These are phyloP conservation scores for Epichloe gansuensis DNA, from an alignment of 2,329 filamentous ascomycete genomes.

Conservation along the genomic window DNA sequence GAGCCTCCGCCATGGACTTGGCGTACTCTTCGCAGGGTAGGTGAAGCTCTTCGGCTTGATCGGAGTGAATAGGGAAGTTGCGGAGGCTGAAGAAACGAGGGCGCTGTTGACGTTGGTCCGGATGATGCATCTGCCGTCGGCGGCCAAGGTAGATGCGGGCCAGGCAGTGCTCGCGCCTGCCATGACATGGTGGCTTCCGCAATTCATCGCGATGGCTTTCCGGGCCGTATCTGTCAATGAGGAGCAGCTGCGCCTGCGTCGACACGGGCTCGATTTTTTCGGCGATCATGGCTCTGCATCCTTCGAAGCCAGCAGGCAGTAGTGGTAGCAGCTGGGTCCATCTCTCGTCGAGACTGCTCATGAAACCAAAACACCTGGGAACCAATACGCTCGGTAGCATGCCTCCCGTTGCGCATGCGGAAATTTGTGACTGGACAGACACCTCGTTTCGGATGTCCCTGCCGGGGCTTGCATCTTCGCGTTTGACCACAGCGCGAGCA, in stretches of 20 bases:
- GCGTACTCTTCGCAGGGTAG: conserved; percentile 26
- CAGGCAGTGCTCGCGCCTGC: conserved; percentile 32
- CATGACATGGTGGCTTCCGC: conserved; percentile 9
- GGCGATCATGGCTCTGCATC: conserved; percentile 17
- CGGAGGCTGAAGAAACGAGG: conserved; percentile 25
- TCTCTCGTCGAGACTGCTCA: not conserved
- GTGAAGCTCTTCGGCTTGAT: conserved; percentile 33
- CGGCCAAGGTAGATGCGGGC: conserved; percentile 36
- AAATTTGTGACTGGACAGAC: conserved; percentile 1
- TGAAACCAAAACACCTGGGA: not conserved
- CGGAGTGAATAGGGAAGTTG: conserved; percentile 35
- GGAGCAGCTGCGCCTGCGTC: conserved; percentile 4
- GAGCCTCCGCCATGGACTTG: conserved; percentile 31
- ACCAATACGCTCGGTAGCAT: not conserved
- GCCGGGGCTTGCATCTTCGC: conserved; percentile 5
- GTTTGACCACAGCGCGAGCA: not conserved
- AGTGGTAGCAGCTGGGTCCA: conserved; percentile 11
- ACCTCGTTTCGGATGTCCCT: conserved; percentile 4
- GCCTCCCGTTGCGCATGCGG: not conserved
- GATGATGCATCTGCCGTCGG: conserved; percentile 5
- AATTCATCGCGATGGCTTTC: not conserved
- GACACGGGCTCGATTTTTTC: conserved; percentile 16
- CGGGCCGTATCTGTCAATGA: conserved; percentile 12
- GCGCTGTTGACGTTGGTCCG: not conserved
- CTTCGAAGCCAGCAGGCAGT: conserved; percentile 9